phyloP scores from a whole-genome alignment of 345 rosid species.

The Streptanthus diversifolius region DNA sequence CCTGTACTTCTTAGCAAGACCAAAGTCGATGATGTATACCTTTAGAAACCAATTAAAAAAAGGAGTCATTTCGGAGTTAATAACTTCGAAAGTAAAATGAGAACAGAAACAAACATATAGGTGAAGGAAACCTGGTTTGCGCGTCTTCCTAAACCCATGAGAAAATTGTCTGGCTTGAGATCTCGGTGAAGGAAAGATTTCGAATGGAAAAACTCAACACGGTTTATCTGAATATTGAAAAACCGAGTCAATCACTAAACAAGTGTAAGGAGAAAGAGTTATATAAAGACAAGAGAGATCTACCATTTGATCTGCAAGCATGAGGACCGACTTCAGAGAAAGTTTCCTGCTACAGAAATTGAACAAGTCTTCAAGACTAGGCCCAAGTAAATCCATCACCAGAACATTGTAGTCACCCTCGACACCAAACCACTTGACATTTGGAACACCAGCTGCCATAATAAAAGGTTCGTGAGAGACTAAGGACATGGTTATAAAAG shows the following conservation, averaged over 20 bases:
- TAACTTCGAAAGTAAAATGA: neutral
- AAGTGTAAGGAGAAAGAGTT: neutral
- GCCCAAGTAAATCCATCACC: slow-evolving; percentile 97
- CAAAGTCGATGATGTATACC: slow-evolving; percentile 90
- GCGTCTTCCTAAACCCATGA: slow-evolving; percentile 93
- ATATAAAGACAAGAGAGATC: neutral
- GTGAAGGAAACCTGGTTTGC: slow-evolving; percentile 72
- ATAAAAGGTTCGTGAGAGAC: neutral
- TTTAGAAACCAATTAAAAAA: slow-evolving; percentile 19
- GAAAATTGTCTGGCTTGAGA: slow-evolving; percentile 92
- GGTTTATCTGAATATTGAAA: slow-evolving; percentile 56
- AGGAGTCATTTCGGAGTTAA: neutral
- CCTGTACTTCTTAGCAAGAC: slow-evolving; percentile 90
- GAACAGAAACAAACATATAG: neutral
- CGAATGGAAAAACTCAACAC: slow-evolving; percentile 86
- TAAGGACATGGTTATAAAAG: slow-evolving; percentile 1
- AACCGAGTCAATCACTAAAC: neutral
- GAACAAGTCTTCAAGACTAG: slow-evolving; percentile 96
- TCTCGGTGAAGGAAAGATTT: slow-evolving; percentile 95
- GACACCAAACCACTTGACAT: slow-evolving; percentile 89
- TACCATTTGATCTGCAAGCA: slow-evolving; percentile 99
- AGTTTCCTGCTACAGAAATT: slow-evolving; percentile 93
- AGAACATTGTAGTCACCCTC: slow-evolving; percentile 95
- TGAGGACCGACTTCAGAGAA: slow-evolving; percentile 89
- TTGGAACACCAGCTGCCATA: slow-evolving; percentile 87